Evolutionary conservation across 352 stramenopile genomes (phyloP).

Genomic region (Pythium diclinum): DNA sequence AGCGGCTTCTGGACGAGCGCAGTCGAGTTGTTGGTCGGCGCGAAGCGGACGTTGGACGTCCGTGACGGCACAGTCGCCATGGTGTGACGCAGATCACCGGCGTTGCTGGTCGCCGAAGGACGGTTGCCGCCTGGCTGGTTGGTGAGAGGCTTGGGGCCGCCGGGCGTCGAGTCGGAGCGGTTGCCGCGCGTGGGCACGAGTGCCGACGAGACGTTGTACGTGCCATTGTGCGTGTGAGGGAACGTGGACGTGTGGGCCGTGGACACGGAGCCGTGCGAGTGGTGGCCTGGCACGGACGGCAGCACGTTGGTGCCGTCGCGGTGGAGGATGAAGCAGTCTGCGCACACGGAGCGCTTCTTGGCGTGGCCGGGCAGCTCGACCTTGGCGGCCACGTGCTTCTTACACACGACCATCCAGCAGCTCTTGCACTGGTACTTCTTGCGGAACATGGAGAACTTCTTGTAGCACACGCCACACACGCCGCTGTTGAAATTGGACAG

Average conservation of each 20-base stretch:
- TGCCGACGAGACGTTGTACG: slow-evolving; percentile 10
- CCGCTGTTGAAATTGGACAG: slow-evolving; percentile 43
- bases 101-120: slow-evolving; percentile 16
- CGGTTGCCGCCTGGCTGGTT: slow-evolving; percentile 5
- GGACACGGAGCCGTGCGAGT: slow-evolving; percentile 5
- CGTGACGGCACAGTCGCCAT: slow-evolving; percentile 10
- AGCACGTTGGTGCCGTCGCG: slow-evolving; percentile 51
- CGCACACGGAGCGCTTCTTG: slow-evolving; percentile 75
- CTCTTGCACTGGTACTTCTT: slow-evolving; percentile 86
- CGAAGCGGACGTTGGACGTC: slow-evolving; percentile 20
- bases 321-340: slow-evolving; percentile 71
- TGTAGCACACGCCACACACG: slow-evolving; percentile 80
- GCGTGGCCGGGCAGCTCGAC: slow-evolving; percentile 49
- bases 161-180: slow-evolving; percentile 16
- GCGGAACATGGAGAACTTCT: slow-evolving; percentile 84
- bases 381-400: slow-evolving; percentile 79
- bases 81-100: slow-evolving; percentile 22
- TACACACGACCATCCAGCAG: slow-evolving; percentile 74
- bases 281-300: slow-evolving; percentile 29
- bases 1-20: slow-evolving; percentile 21
- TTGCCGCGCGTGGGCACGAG: slow-evolving; percentile 21
- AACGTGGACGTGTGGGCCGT: slow-evolving; percentile 14
- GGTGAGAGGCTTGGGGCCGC: slow-evolving; percentile 8
- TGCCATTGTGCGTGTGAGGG: slow-evolving; percentile 15
- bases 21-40: slow-evolving; percentile 10